These are phyloP conservation scores for Paramecium pentaurelia DNA, from an alignment of 73 alveolate genomes.

Conservation along the genomic window DNA sequence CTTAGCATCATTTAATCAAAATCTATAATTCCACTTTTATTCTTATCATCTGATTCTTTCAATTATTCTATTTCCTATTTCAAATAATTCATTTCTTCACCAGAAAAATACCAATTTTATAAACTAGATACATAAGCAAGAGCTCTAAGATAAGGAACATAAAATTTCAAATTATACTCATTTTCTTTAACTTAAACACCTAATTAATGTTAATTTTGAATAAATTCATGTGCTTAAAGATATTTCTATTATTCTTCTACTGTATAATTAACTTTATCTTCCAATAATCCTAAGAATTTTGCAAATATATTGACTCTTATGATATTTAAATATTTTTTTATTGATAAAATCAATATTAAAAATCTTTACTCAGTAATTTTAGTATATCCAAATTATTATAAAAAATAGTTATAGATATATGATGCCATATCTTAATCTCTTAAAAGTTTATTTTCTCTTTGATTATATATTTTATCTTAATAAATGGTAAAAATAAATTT, in stretches of 20 bases:
- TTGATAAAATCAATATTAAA: constrained; percentile 1
- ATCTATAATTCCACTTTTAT: constrained; percentile 50
- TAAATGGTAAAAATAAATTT: constrained; percentile 32
- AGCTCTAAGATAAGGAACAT: constrained; percentile 41
- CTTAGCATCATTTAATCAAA: constrained; percentile 43
- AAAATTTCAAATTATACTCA: constrained; percentile 4
- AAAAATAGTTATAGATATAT: constrained; percentile 32
- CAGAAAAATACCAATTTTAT: neutral
- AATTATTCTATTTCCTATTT: constrained; percentile 38
- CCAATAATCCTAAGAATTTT: constrained; percentile 30
- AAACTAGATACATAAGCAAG: constrained; percentile 7
- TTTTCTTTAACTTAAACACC: constrained; percentile 38
- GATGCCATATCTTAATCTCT: constrained; percentile 50
- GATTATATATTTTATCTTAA: neutral
- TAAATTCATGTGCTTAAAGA: constrained; percentile 33
- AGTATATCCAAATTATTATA: constrained; percentile 44
- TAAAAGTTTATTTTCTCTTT: constrained; percentile 31
- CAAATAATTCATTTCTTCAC: constrained; percentile 24
- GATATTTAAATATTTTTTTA: constrained; percentile 24
- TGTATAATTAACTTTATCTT: constrained; percentile 20
- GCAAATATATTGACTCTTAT: constrained; percentile 54
- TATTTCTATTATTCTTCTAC: constrained; percentile 41
- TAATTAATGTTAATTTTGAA: neutral
- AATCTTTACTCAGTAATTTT: constrained; percentile 47
- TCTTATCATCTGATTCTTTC: constrained; percentile 42